Base-by-base conservation (phyloP, 805 yeast species). In the Jamesozyma gamospora region DNA sequence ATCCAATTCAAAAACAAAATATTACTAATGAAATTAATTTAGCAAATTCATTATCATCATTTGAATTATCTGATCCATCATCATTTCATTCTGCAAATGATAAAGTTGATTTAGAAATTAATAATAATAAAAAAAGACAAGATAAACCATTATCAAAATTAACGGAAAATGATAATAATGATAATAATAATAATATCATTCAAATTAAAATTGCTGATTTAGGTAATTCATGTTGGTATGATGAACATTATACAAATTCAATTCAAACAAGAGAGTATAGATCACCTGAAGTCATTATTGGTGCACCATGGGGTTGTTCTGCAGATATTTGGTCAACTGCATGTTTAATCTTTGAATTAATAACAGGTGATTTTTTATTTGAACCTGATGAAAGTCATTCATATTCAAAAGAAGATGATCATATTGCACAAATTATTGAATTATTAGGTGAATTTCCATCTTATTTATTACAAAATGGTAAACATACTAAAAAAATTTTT, bases 251-350 rank as follows among this genome's bases (percentile, higher is more conserved):
- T 61, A 83, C 95, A 4, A 77, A 85, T 58, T 88, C 85, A 46
- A 84, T 87, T 45, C 96, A 87, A 62, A 87, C 96, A 1, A 70
- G 96, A 34, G 96, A 87, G 58, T 87, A 87, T 60, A 70, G 98
- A 34, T 75, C 96, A 0, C 97, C 97, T 1, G 98, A 90, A 54
- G 83, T 82, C 4, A 61, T 83, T 13, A 52, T 82, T 15, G 92
- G 94, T 0, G 74, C 82, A 9, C 69, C 74, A 26, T 92, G 98
- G 98, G 98, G 98, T 1, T 87, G 95, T 38, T 78, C 90, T 40
- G 80, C 94, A 1, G 98, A 92, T 62, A 72, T 90, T 35, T 92
- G 98, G 98, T 83, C 95, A n/a, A 69, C 83, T 52, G 96, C 94
- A 0, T 88, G 97, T 63, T 64, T 92, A 52, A 69, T 83, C 1